Evolutionary conservation across 352 stramenopile genomes (phyloP).

Genomic region (Pythium folliculosum): DNA sequence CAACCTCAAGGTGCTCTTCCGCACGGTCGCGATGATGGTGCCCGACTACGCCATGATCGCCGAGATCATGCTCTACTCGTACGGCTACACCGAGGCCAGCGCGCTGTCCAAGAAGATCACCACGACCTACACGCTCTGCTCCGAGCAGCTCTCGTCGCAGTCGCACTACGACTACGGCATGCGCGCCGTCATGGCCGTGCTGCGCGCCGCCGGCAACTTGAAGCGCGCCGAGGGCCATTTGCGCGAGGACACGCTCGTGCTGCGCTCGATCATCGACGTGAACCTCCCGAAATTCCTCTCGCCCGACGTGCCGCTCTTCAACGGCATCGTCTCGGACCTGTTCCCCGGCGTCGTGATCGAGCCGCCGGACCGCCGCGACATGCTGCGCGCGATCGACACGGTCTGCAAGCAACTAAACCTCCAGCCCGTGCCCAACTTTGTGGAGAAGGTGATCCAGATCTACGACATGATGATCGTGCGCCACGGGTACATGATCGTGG

Average conservation of each 20-base stretch:
- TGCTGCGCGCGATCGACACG: constrained; percentile 79
- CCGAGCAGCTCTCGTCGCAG: constrained; percentile 89
- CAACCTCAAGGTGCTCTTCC: constrained; percentile 83
- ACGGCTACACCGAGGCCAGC: constrained; percentile 66
- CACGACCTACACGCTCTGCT: constrained; percentile 89
- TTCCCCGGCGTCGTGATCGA: constrained; percentile 92
- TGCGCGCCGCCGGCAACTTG: constrained; percentile 84
- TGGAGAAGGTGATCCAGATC: constrained; percentile 94
- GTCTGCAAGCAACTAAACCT: constrained; percentile 87
- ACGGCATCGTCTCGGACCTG: constrained; percentile 94
- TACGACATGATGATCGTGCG: constrained; percentile 97
- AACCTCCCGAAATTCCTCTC: constrained; percentile 96
- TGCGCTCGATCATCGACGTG: constrained; percentile 94
- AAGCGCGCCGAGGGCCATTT: constrained; percentile 93
- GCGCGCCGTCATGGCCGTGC: constrained; percentile 89
- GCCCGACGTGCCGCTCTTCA: constrained; percentile 95
- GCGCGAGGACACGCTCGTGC: constrained; percentile 91
- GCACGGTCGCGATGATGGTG: constrained; percentile 91
- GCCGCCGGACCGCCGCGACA: constrained; percentile 84
- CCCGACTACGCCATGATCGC: constrained; percentile 89
- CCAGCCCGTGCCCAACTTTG: constrained; percentile 90
- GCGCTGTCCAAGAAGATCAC: constrained; percentile 84
- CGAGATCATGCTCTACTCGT: constrained; percentile 92
- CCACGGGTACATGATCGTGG: constrained; percentile 96
- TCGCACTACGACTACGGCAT: constrained; percentile 93